Percentiles rank a stretch among this genome's conserved stretches.
These are phyloP conservation scores for Neurospora sp. DNA, from an alignment of 2,329 filamentous ascomycete genomes.

Conservation along the genomic window DNA sequence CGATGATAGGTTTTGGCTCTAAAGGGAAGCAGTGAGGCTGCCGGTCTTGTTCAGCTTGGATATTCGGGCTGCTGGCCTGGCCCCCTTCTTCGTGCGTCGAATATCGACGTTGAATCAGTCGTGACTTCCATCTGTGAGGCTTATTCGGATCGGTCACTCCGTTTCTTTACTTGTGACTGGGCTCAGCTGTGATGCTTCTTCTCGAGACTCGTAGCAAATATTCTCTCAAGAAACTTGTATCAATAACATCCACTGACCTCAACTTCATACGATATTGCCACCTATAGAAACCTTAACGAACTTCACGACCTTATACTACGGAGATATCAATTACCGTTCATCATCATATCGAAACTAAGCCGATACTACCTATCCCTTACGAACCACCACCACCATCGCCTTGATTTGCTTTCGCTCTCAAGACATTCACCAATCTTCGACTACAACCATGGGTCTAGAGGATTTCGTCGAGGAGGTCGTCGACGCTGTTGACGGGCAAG, in stretches of 20 bases:
- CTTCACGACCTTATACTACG: not conserved
- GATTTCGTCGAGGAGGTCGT: slow-evolving; percentile 23
- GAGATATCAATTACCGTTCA: not conserved
- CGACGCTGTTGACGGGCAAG: slow-evolving; percentile 21
- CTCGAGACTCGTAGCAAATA: not conserved
- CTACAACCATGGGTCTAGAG: slow-evolving; percentile 14
- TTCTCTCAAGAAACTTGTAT: not conserved
- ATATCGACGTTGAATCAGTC: not conserved
- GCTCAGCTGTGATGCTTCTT: not conserved
- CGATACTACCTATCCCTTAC: not conserved
- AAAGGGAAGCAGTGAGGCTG: not conserved
- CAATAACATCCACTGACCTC: not conserved
- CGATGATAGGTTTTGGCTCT: not conserved
- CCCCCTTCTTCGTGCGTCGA: not conserved
- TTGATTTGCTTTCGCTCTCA: not conserved
- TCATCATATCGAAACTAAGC: not conserved
- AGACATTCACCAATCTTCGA: not conserved
- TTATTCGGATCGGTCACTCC: not conserved
- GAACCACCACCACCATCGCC: not conserved
- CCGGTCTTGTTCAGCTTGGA: too few relatives aligned
- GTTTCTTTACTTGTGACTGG: not conserved
- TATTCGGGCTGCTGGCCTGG: not conserved
- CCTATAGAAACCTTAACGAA: not conserved
- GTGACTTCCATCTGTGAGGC: not conserved
- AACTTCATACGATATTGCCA: not conserved